Evolutionary conservation across 78 protist genomes (phyloP).

Genomic region (Capsaspora owczarzaki): DNA sequence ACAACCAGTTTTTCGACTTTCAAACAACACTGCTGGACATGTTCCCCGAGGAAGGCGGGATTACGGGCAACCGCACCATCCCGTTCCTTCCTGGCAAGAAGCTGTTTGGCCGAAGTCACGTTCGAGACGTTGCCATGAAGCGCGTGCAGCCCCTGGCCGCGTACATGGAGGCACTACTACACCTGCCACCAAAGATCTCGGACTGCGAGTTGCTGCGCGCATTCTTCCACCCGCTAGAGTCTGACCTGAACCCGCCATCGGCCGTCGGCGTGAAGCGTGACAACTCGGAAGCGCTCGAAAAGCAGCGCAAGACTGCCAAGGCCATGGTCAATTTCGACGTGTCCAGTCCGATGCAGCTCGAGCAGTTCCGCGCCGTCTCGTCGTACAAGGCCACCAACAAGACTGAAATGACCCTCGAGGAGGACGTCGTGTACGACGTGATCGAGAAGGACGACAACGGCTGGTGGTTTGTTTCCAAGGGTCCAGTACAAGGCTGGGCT

Average conservation of each 20-base stretch:
- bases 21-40: background rate
- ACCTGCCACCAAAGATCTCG: background rate
- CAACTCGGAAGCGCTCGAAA: background rate
- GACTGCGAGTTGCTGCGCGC: background rate
- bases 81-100: conserved; percentile 13
- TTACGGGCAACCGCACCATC: background rate
- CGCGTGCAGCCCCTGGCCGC: background rate
- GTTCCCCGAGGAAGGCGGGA: background rate
- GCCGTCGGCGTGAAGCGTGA: background rate
- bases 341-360: background rate
- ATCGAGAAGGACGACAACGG: conserved; percentile 4
- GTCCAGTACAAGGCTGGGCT: background rate
- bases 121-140: background rate
- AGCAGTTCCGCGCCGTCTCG: conserved; percentile 2
- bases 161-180: background rate
- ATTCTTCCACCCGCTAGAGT: background rate
- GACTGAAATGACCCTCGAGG: background rate
- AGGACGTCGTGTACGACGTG: background rate
- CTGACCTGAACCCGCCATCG: background rate
- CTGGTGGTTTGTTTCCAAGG: conserved; percentile 1
- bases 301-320: background rate
- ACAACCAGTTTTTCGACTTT: conserved; percentile 1
- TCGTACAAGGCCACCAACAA: background rate
- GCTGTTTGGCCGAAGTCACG: background rate
- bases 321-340: background rate